These are phyloP conservation scores for Viridothelium virens DNA, from an alignment of 495 filamentous ascomycete genomes.

Conservation along the genomic window DNA sequence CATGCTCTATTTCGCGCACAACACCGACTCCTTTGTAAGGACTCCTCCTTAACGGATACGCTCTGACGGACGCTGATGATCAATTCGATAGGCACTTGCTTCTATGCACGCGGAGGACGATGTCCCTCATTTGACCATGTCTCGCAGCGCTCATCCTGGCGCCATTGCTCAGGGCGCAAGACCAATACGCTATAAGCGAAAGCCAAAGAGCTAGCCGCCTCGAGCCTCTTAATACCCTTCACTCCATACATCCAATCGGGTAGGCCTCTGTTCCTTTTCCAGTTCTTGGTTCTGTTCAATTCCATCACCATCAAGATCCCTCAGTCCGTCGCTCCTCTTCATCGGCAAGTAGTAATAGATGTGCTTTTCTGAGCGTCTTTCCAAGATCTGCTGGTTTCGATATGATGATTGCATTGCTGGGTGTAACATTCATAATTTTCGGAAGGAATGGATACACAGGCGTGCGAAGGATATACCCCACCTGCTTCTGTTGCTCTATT, in stretches of 20 bases:
- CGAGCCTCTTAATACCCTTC: not conserved
- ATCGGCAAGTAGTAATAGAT: not conserved
- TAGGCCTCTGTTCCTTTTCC: too few species aligned
- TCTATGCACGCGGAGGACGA: slow-evolving; percentile 74
- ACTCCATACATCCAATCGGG: not conserved
- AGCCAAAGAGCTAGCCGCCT: slow-evolving; percentile 16
- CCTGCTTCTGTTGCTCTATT: slow-evolving; percentile 2
- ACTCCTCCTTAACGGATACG: not conserved
- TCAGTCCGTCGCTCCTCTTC: not conserved
- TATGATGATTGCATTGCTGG: not conserved
- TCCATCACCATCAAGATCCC: too few species aligned
- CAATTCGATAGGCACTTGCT: slow-evolving; percentile 52
- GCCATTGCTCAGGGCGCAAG: slow-evolving; percentile 35
- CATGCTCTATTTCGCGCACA: slow-evolving; percentile 81
- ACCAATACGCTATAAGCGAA: slow-evolving; percentile 25
- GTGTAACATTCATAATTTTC: not conserved
- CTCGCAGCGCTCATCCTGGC: slow-evolving; percentile 44
- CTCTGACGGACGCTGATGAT: not conserved
- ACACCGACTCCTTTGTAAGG: slow-evolving; percentile 78
- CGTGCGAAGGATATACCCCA: slow-evolving; percentile 2
- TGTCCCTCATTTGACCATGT: slow-evolving; percentile 75
- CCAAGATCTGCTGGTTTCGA: not conserved
- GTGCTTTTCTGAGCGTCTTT: not conserved
- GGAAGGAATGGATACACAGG: not conserved
- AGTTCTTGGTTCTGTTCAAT: too few species aligned